Evolutionary conservation across 2,329 filamentous ascomycete genomes (phyloP), one percentile per base, ranked within the genome.

Genomic region (Aspergillus neotritici): DNA sequence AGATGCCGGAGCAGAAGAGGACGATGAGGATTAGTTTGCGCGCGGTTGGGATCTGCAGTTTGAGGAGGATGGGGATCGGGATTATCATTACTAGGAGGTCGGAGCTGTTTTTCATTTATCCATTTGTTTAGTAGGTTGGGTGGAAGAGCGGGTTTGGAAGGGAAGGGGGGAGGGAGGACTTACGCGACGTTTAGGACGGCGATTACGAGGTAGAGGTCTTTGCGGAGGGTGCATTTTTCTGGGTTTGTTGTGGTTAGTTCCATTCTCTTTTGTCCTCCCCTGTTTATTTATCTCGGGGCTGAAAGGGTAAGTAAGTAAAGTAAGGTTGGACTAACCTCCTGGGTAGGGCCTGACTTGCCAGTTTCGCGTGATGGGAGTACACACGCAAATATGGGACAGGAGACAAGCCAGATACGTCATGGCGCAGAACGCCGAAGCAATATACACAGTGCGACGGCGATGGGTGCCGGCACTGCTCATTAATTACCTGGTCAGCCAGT

Each of bases 261-360:
- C n/a, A n/a, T n/a, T 8, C 21, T 9, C 3, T 4, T 25, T 8
- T 25, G 5, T 25, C 21, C 9, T 17, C 17, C n/a, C n/a, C n/a
- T n/a, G n/a, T n/a, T n/a, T 9, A 8, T 25, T 8, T 7, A 6
- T 21, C 21, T 21, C 21, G 3, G 5, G 21, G 7, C 7, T 25
- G 10, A 31, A 16, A 36, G 16, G 31, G 15, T 8, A 14, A 4
- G 10, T n/a, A n/a, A n/a, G n/a, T n/a, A n/a, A n/a, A n/a, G n/a
- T n/a, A 21, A 39, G 3, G 28, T 40, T 2, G 13, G 11, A 9
- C 41, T 48, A 46, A 54, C 55, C 54, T 46, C 56, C 56, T 11
- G 54, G 33, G 30, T 61, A 57, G 11, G 60, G 60, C 40, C 62
- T 57, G 31, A 64, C 55, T 40, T 64, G 61, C 61, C 61, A 64